These are phyloP conservation scores for Millerozyma miso DNA, from an alignment of 805 yeast genomes.

Conservation along the genomic window DNA sequence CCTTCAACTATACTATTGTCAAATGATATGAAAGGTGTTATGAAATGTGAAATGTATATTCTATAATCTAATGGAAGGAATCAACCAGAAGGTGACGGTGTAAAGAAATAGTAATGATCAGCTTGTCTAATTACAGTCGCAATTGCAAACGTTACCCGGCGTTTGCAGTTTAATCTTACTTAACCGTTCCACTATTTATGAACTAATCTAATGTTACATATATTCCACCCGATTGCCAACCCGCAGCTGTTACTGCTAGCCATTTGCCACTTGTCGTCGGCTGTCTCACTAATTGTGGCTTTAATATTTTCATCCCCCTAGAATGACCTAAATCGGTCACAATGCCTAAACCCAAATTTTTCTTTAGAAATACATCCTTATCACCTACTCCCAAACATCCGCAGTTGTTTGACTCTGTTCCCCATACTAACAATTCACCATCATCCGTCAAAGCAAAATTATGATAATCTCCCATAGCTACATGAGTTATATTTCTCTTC, in stretches of 20 bases:
- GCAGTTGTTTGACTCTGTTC: conserved; percentile 54
- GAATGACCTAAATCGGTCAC: conserved; percentile 26
- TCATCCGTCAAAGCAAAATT: conserved; percentile 53
- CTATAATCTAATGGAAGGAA: background rate
- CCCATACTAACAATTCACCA: conserved; percentile 66
- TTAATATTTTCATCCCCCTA: conserved; percentile 20
- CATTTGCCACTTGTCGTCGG: conserved; percentile 36
- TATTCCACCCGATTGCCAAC: conserved; percentile 78
- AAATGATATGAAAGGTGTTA: no score
- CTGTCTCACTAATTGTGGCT: conserved; percentile 17
- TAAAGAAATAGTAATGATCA: background rate
- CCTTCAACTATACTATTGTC: background rate
- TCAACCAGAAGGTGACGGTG: background rate
- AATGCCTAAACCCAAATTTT: conserved; percentile 1
- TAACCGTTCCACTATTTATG: background rate
- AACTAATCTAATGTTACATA: conserved; percentile 11
- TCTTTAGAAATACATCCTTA: conserved; percentile 8
- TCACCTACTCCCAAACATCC: conserved; percentile 69
- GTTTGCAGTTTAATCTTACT: background rate
- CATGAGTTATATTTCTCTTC: conserved; percentile 45
- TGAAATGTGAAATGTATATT: background rate
- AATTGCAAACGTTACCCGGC: conserved; percentile 1
- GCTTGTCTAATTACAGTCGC: background rate
- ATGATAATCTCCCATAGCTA: conserved; percentile 73
- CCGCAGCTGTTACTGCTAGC: conserved; percentile 65